phyloP scores from a whole-genome alignment of 2,329 filamentous ascomycete species.

The Fusarium devonianum region DNA sequence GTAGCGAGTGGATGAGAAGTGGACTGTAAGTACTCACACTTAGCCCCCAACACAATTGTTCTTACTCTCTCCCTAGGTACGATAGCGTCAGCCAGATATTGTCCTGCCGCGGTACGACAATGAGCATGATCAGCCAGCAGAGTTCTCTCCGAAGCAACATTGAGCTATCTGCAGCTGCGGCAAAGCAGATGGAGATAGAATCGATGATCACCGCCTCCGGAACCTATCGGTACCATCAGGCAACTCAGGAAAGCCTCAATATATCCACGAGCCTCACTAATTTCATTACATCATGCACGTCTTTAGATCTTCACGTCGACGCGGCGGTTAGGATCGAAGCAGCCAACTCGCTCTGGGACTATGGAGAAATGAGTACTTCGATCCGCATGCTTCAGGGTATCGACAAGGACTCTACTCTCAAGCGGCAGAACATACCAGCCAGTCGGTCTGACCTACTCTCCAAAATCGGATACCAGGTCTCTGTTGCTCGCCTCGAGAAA shows the following conservation, averaged over 20 bases:
- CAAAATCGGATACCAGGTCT: conserved; percentile 86
- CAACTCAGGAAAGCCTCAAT: conserved; percentile 85
- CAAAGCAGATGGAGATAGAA: conserved; percentile 76
- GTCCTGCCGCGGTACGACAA: conserved; percentile 81
- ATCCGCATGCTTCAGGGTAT: conserved; percentile 87
- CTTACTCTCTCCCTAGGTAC: conserved; percentile 59
- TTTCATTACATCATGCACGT: conserved; percentile 72
- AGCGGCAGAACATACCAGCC: conserved; percentile 74
- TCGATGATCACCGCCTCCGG: conserved; percentile 78
- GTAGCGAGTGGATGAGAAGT: conserved; percentile 81
- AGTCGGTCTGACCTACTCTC: conserved; percentile 82
- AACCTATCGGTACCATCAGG: conserved; percentile 80
- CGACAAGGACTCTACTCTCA: conserved; percentile 64
- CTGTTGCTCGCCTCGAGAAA: conserved; percentile 87
- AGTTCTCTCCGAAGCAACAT: conserved; percentile 66
- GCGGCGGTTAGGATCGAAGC: conserved; percentile 81
- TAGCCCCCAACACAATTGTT: neutral
- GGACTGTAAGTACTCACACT: conserved; percentile 67
- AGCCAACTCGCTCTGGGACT: conserved; percentile 91
- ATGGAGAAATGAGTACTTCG: conserved; percentile 87
- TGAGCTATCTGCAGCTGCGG: conserved; percentile 67
- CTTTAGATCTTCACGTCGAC: conserved; percentile 78
- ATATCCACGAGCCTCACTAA: conserved; percentile 84
- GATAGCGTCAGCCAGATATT: conserved; percentile 81
- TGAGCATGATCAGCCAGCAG: conserved; percentile 80